These are phyloP conservation scores for Xylariales sp. DNA, from an alignment of 2,329 filamentous ascomycete species.

Conservation along the genomic window DNA sequence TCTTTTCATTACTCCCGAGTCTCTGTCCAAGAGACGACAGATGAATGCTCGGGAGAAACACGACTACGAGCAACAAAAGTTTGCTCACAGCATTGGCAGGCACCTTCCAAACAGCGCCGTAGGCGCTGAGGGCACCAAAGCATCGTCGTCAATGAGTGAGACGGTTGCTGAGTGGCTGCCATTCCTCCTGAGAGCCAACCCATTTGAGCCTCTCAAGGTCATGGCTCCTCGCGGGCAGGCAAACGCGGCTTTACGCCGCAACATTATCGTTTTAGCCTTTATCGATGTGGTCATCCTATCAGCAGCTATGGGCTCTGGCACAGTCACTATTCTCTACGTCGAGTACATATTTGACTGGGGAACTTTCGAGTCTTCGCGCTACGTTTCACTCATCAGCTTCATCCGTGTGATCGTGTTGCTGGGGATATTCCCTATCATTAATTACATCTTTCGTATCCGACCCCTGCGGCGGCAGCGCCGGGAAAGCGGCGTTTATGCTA, in stretches of 20 bases:
- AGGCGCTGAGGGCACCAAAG: slow-evolving; percentile 13
- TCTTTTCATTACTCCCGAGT: slow-evolving; percentile 74
- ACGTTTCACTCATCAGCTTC: slow-evolving; percentile 74
- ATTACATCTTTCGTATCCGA: slow-evolving; percentile 65
- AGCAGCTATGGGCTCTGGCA: slow-evolving; percentile 73
- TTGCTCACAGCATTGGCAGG: slow-evolving; percentile 24
- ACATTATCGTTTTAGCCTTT: slow-evolving; percentile 74
- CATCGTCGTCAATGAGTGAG: slow-evolving; percentile 13
- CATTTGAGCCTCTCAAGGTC: slow-evolving; percentile 72
- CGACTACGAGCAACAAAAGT: slow-evolving; percentile 35
- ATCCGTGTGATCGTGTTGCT: slow-evolving; percentile 74
- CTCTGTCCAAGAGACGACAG: slow-evolving; percentile 70
- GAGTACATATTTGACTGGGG: slow-evolving; percentile 79
- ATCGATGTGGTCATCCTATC: slow-evolving; percentile 82
- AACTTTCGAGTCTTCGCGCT: slow-evolving; percentile 73
- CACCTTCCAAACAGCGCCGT: slow-evolving; percentile 13
- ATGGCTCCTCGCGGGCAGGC: slow-evolving; percentile 68
- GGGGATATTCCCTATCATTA: slow-evolving; percentile 69
- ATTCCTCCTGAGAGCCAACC: slow-evolving; percentile 50
- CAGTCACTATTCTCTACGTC: slow-evolving; percentile 81
- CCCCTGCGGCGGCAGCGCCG: slow-evolving; percentile 39
- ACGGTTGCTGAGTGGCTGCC: slow-evolving; percentile 23
- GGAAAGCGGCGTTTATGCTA: slow-evolving; percentile 27
- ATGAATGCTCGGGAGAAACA: slow-evolving; percentile 66
- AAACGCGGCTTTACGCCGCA: slow-evolving; percentile 62